Evolutionary conservation across 2,329 filamentous ascomycete genomes (phyloP), one percentile per base, ranked within the genome.

Genomic region (Neofusicoccum laricinum): DNA sequence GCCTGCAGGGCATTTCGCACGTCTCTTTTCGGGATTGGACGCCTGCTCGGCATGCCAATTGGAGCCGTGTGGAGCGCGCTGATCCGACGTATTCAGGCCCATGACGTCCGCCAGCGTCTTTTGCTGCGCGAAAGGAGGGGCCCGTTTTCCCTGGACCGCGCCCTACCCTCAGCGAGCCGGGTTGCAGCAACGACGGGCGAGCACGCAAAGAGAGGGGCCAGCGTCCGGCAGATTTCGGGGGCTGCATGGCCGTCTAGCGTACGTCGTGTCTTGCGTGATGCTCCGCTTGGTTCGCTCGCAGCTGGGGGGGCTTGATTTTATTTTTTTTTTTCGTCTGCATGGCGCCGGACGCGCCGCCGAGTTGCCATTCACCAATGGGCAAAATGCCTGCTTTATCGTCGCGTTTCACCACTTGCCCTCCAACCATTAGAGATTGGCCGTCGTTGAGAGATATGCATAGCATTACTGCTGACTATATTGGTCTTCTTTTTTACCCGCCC

Each of bases 401-500:
- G 53, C 53, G 53, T 58, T 58, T 58, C 53, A 58, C 53, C 38
- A 45, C 40, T 15, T 19, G 53, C 25, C 40, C 12, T 21, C 21
- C 12, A 30, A 19, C 17, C 15, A 14, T 25, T 4, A 25, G 25
- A 25, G 14, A 43, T 41, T 57, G 38, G 51, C n/a, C 38, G 14
- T 43, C 51, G 21, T 43, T 58, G 53, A 58, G 21, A 58, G 53
- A 58, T 58, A 58, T 58, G 53, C 53, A 58, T 58, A 46, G 53
- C 53, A 58, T 58, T 58, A 58, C 53, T 58, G 38, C 40, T 58
- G 40, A 58, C 53, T 58, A 46, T 58, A 58, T 58, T 58, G 53
- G 53, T 58, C 53, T 58, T 58, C 53, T 58, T 58, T 58, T 58
- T 58, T 58, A 58, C 53, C 53, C 53, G 53, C 53, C 53, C 53